These are phyloP conservation scores for Chrysoporthe cubensis DNA, from an alignment of 2,329 filamentous ascomycete species.

Conservation along the genomic window DNA sequence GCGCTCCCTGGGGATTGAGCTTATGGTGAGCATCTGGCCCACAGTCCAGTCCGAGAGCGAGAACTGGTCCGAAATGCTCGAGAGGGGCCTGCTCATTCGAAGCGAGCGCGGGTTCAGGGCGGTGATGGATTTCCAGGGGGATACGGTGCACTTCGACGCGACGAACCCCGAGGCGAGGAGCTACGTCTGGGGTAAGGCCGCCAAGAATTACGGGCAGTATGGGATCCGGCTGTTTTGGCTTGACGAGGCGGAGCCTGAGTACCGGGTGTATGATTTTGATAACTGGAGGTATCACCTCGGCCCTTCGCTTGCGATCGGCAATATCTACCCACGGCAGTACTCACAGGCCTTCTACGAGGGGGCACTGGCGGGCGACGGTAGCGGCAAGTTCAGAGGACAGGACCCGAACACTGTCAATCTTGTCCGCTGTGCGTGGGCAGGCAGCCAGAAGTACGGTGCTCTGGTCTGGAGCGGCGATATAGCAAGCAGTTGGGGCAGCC, in stretches of 20 bases:
- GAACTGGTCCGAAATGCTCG: slow-evolving; percentile 65
- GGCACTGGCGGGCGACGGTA: slow-evolving; percentile 46
- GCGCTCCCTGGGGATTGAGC: slow-evolving; percentile 60
- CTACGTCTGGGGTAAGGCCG: slow-evolving; percentile 63
- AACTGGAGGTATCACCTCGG: slow-evolving; percentile 65
- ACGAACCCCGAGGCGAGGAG: slow-evolving; percentile 63
- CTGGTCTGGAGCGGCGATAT: slow-evolving; percentile 72
- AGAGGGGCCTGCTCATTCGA: slow-evolving; percentile 62
- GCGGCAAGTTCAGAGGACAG: slow-evolving; percentile 23
- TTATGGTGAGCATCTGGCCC: slow-evolving; percentile 74
- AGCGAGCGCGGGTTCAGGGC: slow-evolving; percentile 62
- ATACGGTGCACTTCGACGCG: slow-evolving; percentile 65
- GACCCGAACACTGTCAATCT: slow-evolving; percentile 58
- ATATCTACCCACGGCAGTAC: slow-evolving; percentile 63
- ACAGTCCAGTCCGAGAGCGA: slow-evolving; percentile 63
- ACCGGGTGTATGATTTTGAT: slow-evolving; percentile 67
- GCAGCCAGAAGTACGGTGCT: slow-evolving; percentile 65
- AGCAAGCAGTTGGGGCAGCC: slow-evolving; percentile 63
- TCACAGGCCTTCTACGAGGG: slow-evolving; percentile 65
- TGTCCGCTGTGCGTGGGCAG: slow-evolving; percentile 53
- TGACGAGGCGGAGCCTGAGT: slow-evolving; percentile 72
- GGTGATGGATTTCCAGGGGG: slow-evolving; percentile 61
- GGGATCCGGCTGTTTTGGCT: slow-evolving; percentile 71
- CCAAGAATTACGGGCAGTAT: slow-evolving; percentile 63
- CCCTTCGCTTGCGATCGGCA: slow-evolving; percentile 55